phyloP scores from a whole-genome alignment of 306 rosid genomes.

The Rosa chinensis region DNA sequence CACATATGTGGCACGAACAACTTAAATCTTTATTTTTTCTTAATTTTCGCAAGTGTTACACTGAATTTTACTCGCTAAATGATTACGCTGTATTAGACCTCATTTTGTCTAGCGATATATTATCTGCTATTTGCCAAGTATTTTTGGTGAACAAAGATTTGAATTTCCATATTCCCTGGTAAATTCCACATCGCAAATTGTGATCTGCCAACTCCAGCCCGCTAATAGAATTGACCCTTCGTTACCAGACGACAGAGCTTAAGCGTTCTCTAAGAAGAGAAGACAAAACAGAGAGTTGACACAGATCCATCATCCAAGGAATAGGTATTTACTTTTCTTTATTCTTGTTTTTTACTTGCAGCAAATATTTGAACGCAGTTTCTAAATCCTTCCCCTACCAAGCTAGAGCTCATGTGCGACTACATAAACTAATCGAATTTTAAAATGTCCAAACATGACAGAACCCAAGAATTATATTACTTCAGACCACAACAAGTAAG shows the following conservation, averaged over 20 bases:
- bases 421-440: neutral
- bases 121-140: neutral
- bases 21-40: too few relatives aligned
- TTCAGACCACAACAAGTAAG: too few relatives aligned
- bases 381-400: neutral
- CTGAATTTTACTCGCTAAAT: neutral
- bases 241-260: neutral
- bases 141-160: neutral
- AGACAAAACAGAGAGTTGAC: neutral
- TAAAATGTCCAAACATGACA: neutral
- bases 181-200: neutral
- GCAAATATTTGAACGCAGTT: neutral
- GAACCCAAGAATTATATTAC: neutral
- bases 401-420: neutral
- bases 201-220: neutral
- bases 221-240: neutral
- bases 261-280: neutral
- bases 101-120: too few relatives aligned
- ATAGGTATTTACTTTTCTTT: neutral
- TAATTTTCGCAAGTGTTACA: neutral
- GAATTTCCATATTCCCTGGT: neutral
- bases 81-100: neutral
- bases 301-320: constrained; percentile 4
- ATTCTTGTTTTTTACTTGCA: neutral
- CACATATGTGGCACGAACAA: neutral